These are phyloP conservation scores for Lipomyces sp. DNA, from an alignment of 805 yeast species.

Conservation along the genomic window DNA sequence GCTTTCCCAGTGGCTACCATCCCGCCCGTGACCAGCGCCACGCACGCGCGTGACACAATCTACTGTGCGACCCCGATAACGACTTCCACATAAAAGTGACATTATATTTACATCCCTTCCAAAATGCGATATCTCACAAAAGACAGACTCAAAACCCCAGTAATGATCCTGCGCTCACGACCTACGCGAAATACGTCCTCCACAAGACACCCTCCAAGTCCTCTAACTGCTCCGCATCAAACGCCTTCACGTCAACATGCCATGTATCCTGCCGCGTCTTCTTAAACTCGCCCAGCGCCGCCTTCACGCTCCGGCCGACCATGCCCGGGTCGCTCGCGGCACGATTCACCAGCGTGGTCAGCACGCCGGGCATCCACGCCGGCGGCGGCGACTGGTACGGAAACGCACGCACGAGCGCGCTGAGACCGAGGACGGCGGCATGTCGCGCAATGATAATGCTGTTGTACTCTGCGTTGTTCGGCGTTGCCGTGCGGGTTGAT, in stretches of 20 bases:
- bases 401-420: conserved; percentile 83
- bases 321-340: conserved; percentile 71
- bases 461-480: conserved; percentile 31
- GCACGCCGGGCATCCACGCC: conserved; percentile 72
- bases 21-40: too few relatives aligned
- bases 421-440: conserved; percentile 84
- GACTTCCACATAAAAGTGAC: too few relatives aligned
- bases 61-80: too few relatives aligned
- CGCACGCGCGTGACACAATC: too few relatives aligned
- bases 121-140: too few relatives aligned
- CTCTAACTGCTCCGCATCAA: conserved; percentile 74
- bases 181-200: conserved; percentile 82
- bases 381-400: conserved; percentile 93
- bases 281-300: conserved; percentile 75
- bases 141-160: too few relatives aligned
- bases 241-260: conserved; percentile 80
- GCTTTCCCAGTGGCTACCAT: too few relatives aligned
- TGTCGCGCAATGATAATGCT: conserved; percentile 53
- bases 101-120: too few relatives aligned
- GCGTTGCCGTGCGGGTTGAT: conserved; percentile 14
- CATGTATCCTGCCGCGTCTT: conserved; percentile 93
- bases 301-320: conserved; percentile 81
- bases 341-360: conserved; percentile 66
- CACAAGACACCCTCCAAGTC: conserved; percentile 92
- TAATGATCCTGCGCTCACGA: too few relatives aligned